Evolutionary conservation across 805 yeast species (phyloP).

Genomic region (Metschnikowia henanensis): DNA sequence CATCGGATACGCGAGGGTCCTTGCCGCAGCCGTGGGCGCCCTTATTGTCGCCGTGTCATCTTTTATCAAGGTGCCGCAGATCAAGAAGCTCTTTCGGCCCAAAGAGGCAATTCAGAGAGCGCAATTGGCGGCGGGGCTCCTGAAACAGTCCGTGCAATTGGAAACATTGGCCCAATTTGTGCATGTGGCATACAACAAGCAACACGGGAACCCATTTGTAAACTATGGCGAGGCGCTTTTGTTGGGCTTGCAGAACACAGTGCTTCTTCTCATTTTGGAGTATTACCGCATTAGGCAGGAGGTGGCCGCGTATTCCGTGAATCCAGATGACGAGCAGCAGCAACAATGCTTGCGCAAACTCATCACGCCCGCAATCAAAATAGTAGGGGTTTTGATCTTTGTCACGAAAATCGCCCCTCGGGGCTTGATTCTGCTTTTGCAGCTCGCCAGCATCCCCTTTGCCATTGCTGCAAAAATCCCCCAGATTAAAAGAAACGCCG

Average conservation of each 20-base stretch:
- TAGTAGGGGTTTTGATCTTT: constrained; percentile 29
- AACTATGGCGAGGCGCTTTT: constrained; percentile 43
- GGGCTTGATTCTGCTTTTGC: constrained; percentile 28
- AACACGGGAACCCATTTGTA: constrained; percentile 33
- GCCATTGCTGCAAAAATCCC: constrained; percentile 39
- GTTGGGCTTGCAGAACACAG: constrained; percentile 39
- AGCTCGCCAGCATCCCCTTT: constrained; percentile 39
- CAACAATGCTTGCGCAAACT: constrained; percentile 18
- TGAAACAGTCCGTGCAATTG: constrained; percentile 34
- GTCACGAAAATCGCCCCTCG: constrained; percentile 34
- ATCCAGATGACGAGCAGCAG: constrained; percentile 21
- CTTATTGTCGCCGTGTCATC: constrained; percentile 38
- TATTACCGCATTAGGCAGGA: constrained; percentile 31
- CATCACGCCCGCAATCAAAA: constrained; percentile 25
- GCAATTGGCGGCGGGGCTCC: constrained; percentile 37
- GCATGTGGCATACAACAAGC: constrained; percentile 40
- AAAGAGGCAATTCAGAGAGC: constrained; percentile 24
- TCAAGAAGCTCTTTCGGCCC: constrained; percentile 34
- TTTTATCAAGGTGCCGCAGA: constrained; percentile 42
- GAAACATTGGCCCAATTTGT: constrained; percentile 38
- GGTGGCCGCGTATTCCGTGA: constrained; percentile 14
- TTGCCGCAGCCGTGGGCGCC: constrained; percentile 33
- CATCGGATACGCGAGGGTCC: constrained; percentile 34
- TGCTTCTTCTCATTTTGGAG: constrained; percentile 35
- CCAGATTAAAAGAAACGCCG: constrained; percentile 36